phyloP scores from a whole-genome alignment of 352 stramenopile species.

The Pythium grandisporangium region DNA sequence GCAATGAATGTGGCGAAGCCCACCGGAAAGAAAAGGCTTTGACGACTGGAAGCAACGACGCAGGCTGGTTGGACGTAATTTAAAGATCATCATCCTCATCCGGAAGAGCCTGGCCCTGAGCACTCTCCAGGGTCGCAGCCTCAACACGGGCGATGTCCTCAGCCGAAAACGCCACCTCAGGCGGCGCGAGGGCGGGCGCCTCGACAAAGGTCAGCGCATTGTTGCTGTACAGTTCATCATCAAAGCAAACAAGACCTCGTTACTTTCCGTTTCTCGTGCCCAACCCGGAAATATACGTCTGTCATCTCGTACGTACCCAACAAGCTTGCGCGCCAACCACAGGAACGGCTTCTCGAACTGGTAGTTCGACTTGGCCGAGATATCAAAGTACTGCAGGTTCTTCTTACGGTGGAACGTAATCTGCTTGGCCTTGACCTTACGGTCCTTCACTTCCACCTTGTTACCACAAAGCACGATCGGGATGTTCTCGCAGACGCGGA shows the following conservation, averaged over 20 bases:
- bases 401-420: slow-evolving; percentile 99
- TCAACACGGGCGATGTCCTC: slow-evolving; percentile 91
- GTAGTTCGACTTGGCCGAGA: slow-evolving; percentile 99
- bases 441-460: slow-evolving; percentile 99
- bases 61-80: slow-evolving; percentile 24
- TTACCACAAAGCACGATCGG: slow-evolving; percentile 99
- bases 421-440: slow-evolving; percentile 99
- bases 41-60: slow-evolving; percentile 1
- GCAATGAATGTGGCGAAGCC: too few species aligned
- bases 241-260: slow-evolving; percentile 1
- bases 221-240: slow-evolving; percentile 63
- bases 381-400: slow-evolving; percentile 99
- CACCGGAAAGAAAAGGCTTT: neutral
- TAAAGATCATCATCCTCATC: slow-evolving; percentile 98
- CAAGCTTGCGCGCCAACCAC: slow-evolving; percentile 98
- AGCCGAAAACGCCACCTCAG: slow-evolving; percentile 95
- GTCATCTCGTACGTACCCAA: slow-evolving; percentile 87
- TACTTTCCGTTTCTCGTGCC: too few species aligned
- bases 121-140: slow-evolving; percentile 85
- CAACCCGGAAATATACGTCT: too few species aligned
- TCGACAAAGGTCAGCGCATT: slow-evolving; percentile 99
- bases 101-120: slow-evolving; percentile 89
- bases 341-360: slow-evolving; percentile 99
- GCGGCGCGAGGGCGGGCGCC: slow-evolving; percentile 92
- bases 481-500: slow-evolving; percentile 99